Evolutionary conservation across 768 basidiomycete genomes (phyloP).

Genomic region (Sarcodon sp.): DNA sequence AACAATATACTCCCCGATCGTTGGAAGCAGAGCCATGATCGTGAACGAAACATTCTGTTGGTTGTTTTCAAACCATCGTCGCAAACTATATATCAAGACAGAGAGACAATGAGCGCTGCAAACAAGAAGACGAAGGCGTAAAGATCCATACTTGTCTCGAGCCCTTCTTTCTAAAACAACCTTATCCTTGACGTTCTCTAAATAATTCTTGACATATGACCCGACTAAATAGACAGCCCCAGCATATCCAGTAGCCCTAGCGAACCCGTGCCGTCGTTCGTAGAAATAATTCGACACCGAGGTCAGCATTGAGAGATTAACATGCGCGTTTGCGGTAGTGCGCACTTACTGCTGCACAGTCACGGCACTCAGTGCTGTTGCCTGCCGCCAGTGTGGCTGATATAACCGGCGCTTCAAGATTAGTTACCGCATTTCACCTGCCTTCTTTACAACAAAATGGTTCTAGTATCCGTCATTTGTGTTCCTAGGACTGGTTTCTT

Average conservation of each 20-base stretch:
- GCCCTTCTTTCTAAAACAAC: slow-evolving; percentile 50
- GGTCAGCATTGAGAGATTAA: slow-evolving; percentile 23
- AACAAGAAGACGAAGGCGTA: slow-evolving; percentile 1
- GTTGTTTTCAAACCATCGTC: slow-evolving; percentile 61
- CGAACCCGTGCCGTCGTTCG: slow-evolving; percentile 30
- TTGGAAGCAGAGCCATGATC: slow-evolving; percentile 55
- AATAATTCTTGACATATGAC: slow-evolving; percentile 43
- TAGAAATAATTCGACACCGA: slow-evolving; percentile 33
- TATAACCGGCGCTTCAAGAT: too few relatives aligned
- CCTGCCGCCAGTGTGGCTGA: too few relatives aligned
- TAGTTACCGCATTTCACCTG: too few relatives aligned
- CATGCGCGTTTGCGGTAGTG: too few relatives aligned
- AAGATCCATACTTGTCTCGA: slow-evolving; percentile 47
- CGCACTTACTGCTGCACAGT: too few relatives aligned
- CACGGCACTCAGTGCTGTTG: too few relatives aligned
- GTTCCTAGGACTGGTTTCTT: background rate
- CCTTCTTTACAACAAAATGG: too few relatives aligned
- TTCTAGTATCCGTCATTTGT: background rate
- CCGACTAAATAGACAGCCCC: slow-evolving; percentile 55
- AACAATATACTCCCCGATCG: slow-evolving; percentile 52
- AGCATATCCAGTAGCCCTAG: slow-evolving; percentile 35
- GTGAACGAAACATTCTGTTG: slow-evolving; percentile 72
- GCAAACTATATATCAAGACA: slow-evolving; percentile 34
- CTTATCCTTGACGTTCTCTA: slow-evolving; percentile 55
- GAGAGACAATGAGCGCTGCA: background rate